Evolutionary conservation across 2,329 filamentous ascomycete genomes (phyloP).

Genomic region (Tympanopsis confertula): DNA sequence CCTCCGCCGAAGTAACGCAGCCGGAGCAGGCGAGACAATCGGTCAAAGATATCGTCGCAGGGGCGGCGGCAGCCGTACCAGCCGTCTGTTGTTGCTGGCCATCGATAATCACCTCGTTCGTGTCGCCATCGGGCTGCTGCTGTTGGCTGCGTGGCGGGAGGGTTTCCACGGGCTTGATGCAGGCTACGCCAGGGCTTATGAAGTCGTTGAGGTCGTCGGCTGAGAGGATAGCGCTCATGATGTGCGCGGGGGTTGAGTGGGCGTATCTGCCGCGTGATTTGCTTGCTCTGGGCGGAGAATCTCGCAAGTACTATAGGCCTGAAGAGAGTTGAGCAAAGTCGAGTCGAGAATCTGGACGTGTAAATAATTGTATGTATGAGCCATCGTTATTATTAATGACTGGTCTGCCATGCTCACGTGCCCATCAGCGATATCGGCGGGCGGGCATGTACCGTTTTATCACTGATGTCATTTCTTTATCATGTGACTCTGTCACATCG

Average conservation of each 20-base stretch:
- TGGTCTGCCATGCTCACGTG: no score
- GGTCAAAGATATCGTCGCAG: constrained; percentile 87
- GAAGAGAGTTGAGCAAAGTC: no score
- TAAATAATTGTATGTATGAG: no score
- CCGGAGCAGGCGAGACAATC: constrained; percentile 96
- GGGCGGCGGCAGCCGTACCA: constrained; percentile 38
- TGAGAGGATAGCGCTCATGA: constrained; percentile 94
- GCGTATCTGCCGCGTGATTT: background rate
- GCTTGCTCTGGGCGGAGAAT: background rate
- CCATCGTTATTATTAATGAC: no score
- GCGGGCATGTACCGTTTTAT: no score
- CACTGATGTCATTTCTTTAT: no score
- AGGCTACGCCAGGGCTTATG: constrained; percentile 92
- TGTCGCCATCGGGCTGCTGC: constrained; percentile 20
- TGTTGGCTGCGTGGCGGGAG: constrained; percentile 48
- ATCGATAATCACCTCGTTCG: constrained; percentile 87
- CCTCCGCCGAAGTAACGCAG: constrained; percentile 93
- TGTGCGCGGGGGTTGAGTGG: constrained; percentile 8
- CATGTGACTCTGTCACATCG: no score
- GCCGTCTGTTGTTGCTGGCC: constrained; percentile 52
- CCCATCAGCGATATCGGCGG: no score
- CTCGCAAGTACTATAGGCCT: constrained; percentile 1
- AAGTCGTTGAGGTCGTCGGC: constrained; percentile 97
- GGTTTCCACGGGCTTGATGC: constrained; percentile 94
- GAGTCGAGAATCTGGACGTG: no score